Base-by-base conservation (phyloP, 345 rosid genomes). In the Erucastrum elatum region DNA sequence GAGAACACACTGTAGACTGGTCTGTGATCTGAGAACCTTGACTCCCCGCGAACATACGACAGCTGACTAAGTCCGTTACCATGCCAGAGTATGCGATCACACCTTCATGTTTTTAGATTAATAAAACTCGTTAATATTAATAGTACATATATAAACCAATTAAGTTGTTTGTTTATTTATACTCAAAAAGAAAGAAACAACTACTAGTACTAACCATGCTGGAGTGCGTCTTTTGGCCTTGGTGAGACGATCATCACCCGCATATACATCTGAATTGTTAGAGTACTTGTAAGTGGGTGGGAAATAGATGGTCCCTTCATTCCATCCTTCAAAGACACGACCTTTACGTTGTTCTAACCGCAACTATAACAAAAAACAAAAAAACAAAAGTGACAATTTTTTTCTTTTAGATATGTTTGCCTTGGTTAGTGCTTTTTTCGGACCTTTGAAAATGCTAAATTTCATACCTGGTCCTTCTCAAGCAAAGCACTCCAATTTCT, bases 231-330 rank as follows among this genome's bases (percentile, higher is more conserved):
- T 84, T 77, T 96, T 96, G 86, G 85, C 94, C 88, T 88, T 91
- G 17, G 90, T 92, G 73, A 81, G 90, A 75, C 92, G 87, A 69
- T 87, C 91, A 65, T 93, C 94, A 44, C 96, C 96, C 1, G 96
- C 87, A 66, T 96, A 93, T 84, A 92, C 84, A 77, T 96, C 99
- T 16, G 99, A 96, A 67, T 93, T 96, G 80, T 91, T 89, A 6
- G 96, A 96, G 77, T 90, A 93, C 84, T 96, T 96, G 92, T 96
- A 96, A 15, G 99, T 95, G 0, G 99, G 99, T 70, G 98, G 97
- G 79, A 95, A 95, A 83, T 89, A 93, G 80, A 95, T 93, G 56
- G 46, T 89, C 56, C 99, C 99, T 83, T 95, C 99, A 64, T 78
- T 87, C 99, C 99, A 95, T 76, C 97, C 97, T 81, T 87, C 87